These are phyloP conservation scores for Pythium utonaiense DNA, from an alignment of 352 stramenopile species.

Conservation along the genomic window DNA sequence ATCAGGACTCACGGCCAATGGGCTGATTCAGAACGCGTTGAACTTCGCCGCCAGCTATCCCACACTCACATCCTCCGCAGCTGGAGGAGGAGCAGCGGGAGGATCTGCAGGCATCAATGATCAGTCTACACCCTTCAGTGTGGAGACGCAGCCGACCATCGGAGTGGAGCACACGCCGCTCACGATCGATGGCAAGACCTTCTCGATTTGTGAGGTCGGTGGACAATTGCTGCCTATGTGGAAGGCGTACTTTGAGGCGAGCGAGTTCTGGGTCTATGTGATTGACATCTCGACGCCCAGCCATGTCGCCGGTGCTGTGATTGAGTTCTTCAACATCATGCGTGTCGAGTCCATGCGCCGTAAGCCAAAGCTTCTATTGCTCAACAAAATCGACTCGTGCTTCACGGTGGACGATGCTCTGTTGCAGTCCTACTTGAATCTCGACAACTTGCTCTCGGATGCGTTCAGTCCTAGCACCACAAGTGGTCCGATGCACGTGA, in stretches of 20 bases:
- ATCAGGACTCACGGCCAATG: neutral
- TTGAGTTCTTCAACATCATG: slow-evolving; percentile 69
- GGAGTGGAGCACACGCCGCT: slow-evolving; percentile 61
- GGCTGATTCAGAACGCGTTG: slow-evolving; percentile 13
- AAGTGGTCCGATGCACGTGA: slow-evolving; percentile 39
- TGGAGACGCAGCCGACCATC: slow-evolving; percentile 56
- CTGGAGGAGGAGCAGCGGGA: slow-evolving; percentile 11
- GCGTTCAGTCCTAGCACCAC: slow-evolving; percentile 17
- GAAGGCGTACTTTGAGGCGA: slow-evolving; percentile 59
- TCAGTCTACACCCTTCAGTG: neutral
- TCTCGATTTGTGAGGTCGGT: slow-evolving; percentile 59
- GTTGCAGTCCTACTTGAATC: slow-evolving; percentile 46
- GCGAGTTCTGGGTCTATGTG: slow-evolving; percentile 70
- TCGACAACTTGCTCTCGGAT: slow-evolving; percentile 44
- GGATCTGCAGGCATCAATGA: neutral
- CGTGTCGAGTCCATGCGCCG: slow-evolving; percentile 42
- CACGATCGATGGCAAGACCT: slow-evolving; percentile 33
- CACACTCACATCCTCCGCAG: slow-evolving; percentile 1
- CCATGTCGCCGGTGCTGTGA: slow-evolving; percentile 40
- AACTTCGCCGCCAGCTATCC: slow-evolving; percentile 15
- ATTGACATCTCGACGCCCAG: slow-evolving; percentile 55
- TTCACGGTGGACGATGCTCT: slow-evolving; percentile 45
- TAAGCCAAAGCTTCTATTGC: slow-evolving; percentile 61
- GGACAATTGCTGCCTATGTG: slow-evolving; percentile 69
- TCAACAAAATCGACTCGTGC: slow-evolving; percentile 65